Evolutionary conservation across 805 yeast genomes (phyloP), one percentile per base, ranked within the genome.

Genomic region (Ogataea kodamae): DNA sequence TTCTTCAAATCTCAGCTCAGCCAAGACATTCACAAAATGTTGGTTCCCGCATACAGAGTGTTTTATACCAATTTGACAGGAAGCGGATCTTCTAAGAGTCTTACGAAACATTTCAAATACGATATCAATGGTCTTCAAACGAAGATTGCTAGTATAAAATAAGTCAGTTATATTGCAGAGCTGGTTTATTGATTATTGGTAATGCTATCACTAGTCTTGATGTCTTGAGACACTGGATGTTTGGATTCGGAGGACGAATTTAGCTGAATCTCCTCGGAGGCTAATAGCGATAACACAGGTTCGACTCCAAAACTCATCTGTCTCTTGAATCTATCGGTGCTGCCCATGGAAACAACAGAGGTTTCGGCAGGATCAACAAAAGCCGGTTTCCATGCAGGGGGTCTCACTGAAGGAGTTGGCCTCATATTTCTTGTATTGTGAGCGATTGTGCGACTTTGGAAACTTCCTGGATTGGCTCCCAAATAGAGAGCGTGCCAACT

Each of bases 1-100:
- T 54, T 45, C 18, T 67, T 90, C 56, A 77, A 78, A 41, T 68
- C 72, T 38, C 73, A 70, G 35, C 62, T 92, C 46, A 69, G 76
- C 10, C 74, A 75, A 35, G 97, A 90, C 49, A 81, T 82, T 50
- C 78, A 78, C 21, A 76, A 87, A 46, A 79, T 92, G 32, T 29
- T 57, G 8, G 69, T 78, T 39, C 96, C 96, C 9, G 74, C 90
- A 35, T 90, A 90, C 61, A 78, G 81, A 51, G 77, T 92, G 50
- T 82, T 90, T 54, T 81, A 85, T 57, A 87, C 83, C 48, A 83
- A 84, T 56, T 79, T 84, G 49, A 73, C 74, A 4, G 63, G 62
- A 18, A 77, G 79, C n/a, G 86, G 79, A 33, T 80, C 80, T 48
- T 69, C 88, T 14, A 85, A 85, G 56, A 77, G 82, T 50, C 66